Percentiles rank a stretch among this genome's conserved stretches.
phyloP scores from a whole-genome alignment of 139 green algal species.

The Picochlorum costavermella region DNA sequence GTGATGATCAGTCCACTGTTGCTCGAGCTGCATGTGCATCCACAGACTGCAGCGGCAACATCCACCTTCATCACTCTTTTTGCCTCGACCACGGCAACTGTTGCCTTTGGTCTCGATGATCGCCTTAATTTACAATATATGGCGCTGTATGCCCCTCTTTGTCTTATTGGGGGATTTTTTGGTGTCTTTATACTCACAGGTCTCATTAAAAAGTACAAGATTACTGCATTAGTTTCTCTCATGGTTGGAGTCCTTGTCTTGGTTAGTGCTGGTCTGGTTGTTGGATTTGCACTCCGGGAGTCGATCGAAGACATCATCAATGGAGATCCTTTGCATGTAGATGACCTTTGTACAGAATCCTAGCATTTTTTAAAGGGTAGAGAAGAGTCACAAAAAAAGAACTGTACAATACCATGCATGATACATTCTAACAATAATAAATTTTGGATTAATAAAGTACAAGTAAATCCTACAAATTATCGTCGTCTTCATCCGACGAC shows the following conservation, averaged over 20 bases:
- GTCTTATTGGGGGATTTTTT: conserved; percentile 2
- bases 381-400: not conserved
- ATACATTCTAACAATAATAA: not conserved
- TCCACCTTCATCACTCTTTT: conserved; percentile 12
- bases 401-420: not conserved
- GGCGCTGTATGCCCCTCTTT: conserved; percentile 9
- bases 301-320: conserved; percentile 7
- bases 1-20: conserved; percentile 6
- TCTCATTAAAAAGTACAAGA: conserved; percentile 4
- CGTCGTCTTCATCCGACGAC: conserved; percentile 9
- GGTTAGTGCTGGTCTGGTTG: conserved; percentile 2
- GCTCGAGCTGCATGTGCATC: conserved; percentile 3
- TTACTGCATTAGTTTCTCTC: not conserved
- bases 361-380: not conserved
- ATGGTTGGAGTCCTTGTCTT: conserved; percentile 5
- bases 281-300: conserved; percentile 3
- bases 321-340: not conserved
- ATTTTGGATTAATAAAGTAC: not conserved
- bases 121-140: conserved; percentile 9
- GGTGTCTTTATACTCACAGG: conserved; percentile 6
- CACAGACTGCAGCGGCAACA: conserved; percentile 6
- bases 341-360: not conserved
- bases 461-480: not conserved
- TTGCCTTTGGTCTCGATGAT: conserved; percentile 8
- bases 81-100: not conserved